Conservation (phyloP, 306 rosid species). For the Begonia loranthoides region DNA sequence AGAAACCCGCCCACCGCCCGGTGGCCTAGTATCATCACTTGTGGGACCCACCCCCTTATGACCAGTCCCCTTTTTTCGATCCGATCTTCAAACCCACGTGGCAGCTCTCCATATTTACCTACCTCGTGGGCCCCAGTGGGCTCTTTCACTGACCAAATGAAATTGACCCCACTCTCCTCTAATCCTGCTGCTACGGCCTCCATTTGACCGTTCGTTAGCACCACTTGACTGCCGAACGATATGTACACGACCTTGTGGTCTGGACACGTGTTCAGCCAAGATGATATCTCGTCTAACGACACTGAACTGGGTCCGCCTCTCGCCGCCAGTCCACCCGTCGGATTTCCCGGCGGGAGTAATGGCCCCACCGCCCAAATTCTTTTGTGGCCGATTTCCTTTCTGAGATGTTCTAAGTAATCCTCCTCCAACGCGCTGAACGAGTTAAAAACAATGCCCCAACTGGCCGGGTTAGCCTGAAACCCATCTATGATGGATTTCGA, state of each 20-base stretch:
- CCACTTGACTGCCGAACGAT: conserved; percentile 31
- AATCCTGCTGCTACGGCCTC: conserved; percentile 15
- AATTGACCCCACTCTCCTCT: conserved; percentile 36
- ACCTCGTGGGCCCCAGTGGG: conserved; percentile 1
- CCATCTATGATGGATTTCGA: conserved; percentile 10
- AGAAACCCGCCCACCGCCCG: conserved; percentile 2
- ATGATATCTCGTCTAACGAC: conserved; percentile 4
- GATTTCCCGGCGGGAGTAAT: conserved; percentile 17
- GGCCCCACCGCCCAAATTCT: conserved; percentile 48
- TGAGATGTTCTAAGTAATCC: conserved; percentile 21
- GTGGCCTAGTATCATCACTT: not conserved
- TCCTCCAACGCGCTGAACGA: conserved; percentile 26
- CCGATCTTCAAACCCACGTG: conserved; percentile 24
- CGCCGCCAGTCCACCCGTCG: not conserved
- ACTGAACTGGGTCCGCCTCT: conserved; percentile 29
- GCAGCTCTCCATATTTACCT: not conserved
- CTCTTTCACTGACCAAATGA: conserved; percentile 26
- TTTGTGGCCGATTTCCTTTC: conserved; percentile 18
- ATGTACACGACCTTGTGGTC: conserved; percentile 26
- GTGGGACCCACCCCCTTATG: conserved; percentile 9
- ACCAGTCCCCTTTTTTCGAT: not conserved
- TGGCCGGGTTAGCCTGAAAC: conserved; percentile 10
- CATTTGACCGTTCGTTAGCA: conserved; percentile 14
- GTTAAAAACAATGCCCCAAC: conserved; percentile 40
- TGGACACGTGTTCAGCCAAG: conserved; percentile 28